Evolutionary conservation across 306 rosid genomes (phyloP).

Genomic region (Astragalus membranaceus): DNA sequence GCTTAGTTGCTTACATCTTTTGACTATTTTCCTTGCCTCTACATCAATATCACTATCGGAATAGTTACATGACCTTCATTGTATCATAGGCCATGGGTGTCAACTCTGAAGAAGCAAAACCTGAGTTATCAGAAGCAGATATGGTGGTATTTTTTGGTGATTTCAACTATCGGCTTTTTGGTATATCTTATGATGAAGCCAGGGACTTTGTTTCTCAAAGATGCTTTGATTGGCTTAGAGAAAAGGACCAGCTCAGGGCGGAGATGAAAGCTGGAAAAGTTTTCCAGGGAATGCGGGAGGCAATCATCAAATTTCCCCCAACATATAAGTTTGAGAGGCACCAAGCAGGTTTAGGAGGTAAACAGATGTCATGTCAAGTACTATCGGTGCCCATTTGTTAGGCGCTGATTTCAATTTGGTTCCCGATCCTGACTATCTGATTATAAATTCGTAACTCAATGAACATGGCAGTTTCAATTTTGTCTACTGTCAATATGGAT

Average conservation of each 20-base stretch:
- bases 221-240: conserved; percentile 99
- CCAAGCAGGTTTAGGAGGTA: conserved; percentile 88
- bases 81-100: conserved; percentile 46
- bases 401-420: conserved; percentile 1
- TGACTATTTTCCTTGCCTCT: conserved; percentile 6
- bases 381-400: neutral
- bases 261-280: conserved; percentile 97
- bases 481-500: neutral
- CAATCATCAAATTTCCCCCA: conserved; percentile 86
- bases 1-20: neutral
- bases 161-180: conserved; percentile 91
- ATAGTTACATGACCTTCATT: conserved; percentile 21
- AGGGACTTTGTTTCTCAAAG: conserved; percentile 99
- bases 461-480: conserved; percentile 19
- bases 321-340: conserved; percentile 97
- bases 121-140: conserved; percentile 87
- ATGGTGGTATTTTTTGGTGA: conserved; percentile 96
- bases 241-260: conserved; percentile 95
- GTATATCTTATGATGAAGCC: conserved; percentile 97
- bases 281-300: conserved; percentile 99
- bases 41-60: conserved; percentile 13
- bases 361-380: neutral
- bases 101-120: conserved; percentile 72
- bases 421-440: conserved; percentile 9
- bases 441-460: neutral